A percentile compares a stretch with the other conserved stretches of the same genome.
Conservation (phyloP, 2,329 filamentous ascomycete genomes). For the Ilyonectria robusta region DNA sequence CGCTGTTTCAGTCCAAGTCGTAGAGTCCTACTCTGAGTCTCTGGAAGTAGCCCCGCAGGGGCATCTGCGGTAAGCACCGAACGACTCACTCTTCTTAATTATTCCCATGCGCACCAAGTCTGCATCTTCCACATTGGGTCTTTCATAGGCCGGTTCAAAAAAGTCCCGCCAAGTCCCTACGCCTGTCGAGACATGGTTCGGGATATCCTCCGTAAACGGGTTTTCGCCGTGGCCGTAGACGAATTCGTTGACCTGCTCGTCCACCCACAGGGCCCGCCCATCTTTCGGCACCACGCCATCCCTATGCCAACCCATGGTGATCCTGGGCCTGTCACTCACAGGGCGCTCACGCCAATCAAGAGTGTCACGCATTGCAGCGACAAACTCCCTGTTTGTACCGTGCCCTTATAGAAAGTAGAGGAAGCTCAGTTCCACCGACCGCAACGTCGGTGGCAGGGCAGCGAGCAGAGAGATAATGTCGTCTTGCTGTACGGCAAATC, state of each 20-base stretch:
- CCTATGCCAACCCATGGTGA: constrained; percentile 6
- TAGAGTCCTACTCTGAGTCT: not conserved
- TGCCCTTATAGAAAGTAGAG: not conserved
- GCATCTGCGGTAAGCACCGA: not conserved
- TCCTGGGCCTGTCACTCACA: not conserved
- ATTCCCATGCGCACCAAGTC: not conserved
- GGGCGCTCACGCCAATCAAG: constrained; percentile 7
- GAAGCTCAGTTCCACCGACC: constrained; percentile 14
- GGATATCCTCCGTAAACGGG: not conserved
- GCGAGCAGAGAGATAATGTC: constrained; percentile 1
- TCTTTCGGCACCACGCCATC: not conserved
- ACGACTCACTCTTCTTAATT: not conserved
- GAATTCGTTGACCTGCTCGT: constrained; percentile 11
- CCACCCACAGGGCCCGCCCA: constrained; percentile 3
- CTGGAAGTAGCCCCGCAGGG: not conserved
- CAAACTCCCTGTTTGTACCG: not conserved
- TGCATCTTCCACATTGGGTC: not conserved
- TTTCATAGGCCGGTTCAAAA: constrained; percentile 8
- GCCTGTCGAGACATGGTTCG: not conserved
- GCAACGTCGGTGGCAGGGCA: not conserved
- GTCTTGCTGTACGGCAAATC: not conserved
- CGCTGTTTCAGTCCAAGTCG: not conserved
- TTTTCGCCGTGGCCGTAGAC: constrained; percentile 6
- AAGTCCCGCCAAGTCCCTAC: not conserved
- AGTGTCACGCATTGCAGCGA: not conserved